These are phyloP conservation scores for Kockiozyma suomiensis DNA, from an alignment of 805 yeast species.

Conservation along the genomic window DNA sequence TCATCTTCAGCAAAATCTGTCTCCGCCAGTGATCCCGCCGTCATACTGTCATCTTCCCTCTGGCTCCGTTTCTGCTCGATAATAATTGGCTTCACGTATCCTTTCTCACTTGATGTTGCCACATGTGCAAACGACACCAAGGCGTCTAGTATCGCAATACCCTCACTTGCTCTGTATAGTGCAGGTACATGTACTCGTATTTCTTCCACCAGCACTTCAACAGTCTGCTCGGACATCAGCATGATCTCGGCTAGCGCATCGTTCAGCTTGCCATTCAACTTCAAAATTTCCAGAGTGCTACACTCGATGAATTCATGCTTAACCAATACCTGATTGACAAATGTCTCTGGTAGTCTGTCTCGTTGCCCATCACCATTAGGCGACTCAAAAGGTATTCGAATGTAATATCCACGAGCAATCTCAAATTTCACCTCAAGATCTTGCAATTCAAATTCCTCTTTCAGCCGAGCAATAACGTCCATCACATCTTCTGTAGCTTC, in stretches of 20 bases:
- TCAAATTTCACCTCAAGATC: conserved; percentile 45
- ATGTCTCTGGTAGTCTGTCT: conserved; percentile 41
- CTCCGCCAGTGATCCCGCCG: background rate
- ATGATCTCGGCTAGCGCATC: conserved; percentile 49
- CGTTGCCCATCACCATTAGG: background rate
- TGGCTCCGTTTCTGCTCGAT: background rate
- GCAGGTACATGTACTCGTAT: conserved; percentile 42
- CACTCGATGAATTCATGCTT: conserved; percentile 45
- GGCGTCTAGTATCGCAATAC: conserved; percentile 49
- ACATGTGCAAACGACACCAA: conserved; percentile 39
- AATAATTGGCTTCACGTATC: conserved; percentile 22
- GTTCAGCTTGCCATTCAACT: conserved; percentile 47
- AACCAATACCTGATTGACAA: conserved; percentile 41
- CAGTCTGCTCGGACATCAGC: conserved; percentile 47
- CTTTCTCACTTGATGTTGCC: conserved; percentile 12
- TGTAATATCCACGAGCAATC: conserved; percentile 45
- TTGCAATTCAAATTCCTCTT: conserved; percentile 36
- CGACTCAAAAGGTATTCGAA: conserved; percentile 38
- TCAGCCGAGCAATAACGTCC: conserved; percentile 37
- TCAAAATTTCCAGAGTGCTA: conserved; percentile 47
- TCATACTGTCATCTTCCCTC: background rate
- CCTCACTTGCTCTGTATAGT: conserved; percentile 50
- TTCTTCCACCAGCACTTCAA: conserved; percentile 42
- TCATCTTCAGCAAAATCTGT: background rate
- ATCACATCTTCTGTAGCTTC: conserved; percentile 46